phyloP scores from a whole-genome alignment of 805 yeast genomes.

The Wickerhamomyces chaumierensis region DNA sequence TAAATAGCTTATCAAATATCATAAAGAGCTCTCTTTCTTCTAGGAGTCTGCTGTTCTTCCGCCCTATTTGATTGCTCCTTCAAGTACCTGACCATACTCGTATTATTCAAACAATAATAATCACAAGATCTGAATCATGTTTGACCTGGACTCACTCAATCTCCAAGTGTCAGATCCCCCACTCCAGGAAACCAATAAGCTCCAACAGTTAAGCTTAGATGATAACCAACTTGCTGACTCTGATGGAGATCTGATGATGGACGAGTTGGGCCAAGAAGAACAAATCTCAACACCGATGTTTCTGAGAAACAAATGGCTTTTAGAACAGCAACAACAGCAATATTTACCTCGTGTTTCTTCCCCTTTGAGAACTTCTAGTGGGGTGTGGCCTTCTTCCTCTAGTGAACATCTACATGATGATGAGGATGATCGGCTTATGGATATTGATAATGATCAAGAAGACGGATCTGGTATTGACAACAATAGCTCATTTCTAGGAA shows the following conservation, averaged over 20 bases:
- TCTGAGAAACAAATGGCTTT: neutral
- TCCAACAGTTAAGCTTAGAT: too few relatives aligned
- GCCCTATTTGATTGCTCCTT: too few relatives aligned
- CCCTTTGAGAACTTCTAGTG: neutral
- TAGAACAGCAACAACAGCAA: neutral
- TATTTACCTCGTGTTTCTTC: neutral
- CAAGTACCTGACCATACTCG: too few relatives aligned
- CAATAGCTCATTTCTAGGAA: constrained; percentile 1
- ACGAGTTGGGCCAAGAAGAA: neutral
- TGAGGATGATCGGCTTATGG: neutral
- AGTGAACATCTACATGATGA: neutral
- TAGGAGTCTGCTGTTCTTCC: too few relatives aligned
- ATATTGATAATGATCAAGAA: constrained; percentile 1
- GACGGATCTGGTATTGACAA: constrained; percentile 5
- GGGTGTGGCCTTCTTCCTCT: neutral
- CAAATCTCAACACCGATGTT: neutral
- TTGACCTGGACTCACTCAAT: too few relatives aligned
- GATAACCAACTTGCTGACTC: neutral
- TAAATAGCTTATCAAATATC: too few relatives aligned
- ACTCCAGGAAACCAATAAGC: too few relatives aligned
- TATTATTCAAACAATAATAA: too few relatives aligned
- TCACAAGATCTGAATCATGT: too few relatives aligned
- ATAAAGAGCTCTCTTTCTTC: too few relatives aligned
- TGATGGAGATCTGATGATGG: neutral
- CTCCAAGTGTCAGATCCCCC: too few relatives aligned